Percentiles rank a stretch among this genome's conserved stretches.
Conservation (phyloP, 805 yeast species). For the Candida boleticola region DNA sequence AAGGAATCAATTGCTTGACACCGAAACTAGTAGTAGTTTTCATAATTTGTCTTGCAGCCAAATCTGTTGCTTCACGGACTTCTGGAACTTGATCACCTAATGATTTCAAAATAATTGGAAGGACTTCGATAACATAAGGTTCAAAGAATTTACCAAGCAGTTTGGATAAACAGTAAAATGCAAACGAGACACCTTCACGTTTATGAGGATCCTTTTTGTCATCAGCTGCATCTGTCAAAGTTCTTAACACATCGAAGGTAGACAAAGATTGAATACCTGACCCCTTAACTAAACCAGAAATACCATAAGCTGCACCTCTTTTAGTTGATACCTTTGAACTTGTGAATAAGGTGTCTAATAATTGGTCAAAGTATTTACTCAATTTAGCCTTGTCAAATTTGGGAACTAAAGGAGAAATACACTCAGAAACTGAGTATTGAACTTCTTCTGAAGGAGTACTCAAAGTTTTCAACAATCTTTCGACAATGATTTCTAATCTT, state of each 20-base stretch:
- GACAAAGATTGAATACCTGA: conserved; percentile 77
- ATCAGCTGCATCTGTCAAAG: conserved; percentile 78
- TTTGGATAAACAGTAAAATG: conserved; percentile 80
- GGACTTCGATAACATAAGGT: conserved; percentile 87
- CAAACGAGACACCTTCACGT: conserved; percentile 86
- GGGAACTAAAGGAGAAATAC: conserved; percentile 79
- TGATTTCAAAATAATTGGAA: conserved; percentile 76
- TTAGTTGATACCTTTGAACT: conserved; percentile 53
- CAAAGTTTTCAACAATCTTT: conserved; percentile 68
- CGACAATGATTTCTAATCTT: conserved; percentile 64
- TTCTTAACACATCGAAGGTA: conserved; percentile 73
- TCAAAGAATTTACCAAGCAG: conserved; percentile 78
- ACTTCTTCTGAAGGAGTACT: conserved; percentile 89
- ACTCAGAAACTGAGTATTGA: conserved; percentile 81
- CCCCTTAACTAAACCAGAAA: conserved; percentile 91
- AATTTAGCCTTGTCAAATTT: conserved; percentile 47
- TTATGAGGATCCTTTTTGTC: conserved; percentile 71
- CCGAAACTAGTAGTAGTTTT: conserved; percentile 88
- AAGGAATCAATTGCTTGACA: conserved; percentile 84
- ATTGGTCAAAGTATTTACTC: conserved; percentile 51
- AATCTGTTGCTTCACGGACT: conserved; percentile 86
- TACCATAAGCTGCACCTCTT: conserved; percentile 94
- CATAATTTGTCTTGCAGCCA: conserved; percentile 88
- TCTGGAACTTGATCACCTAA: conserved; percentile 84
- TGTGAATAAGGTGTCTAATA: conserved; percentile 59